These are phyloP conservation scores for Leishmania mexicana DNA, from an alignment of 208 protist genomes.

Conservation along the genomic window DNA sequence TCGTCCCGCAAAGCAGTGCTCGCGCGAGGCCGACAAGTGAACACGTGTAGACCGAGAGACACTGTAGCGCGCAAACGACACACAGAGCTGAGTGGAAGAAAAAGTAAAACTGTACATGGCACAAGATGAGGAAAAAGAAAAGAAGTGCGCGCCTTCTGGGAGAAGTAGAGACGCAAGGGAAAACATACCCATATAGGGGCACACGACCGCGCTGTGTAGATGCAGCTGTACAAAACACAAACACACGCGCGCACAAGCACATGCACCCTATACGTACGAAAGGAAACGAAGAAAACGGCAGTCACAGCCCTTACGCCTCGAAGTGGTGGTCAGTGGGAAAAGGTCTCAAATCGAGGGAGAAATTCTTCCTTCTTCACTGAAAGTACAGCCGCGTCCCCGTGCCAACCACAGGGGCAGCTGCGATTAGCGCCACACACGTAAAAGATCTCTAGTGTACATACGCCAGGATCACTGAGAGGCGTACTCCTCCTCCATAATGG, in stretches of 20 bases:
- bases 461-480: constrained; percentile 5
- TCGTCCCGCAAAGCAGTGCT: background rate
- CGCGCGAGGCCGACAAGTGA: background rate
- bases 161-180: background rate
- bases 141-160: background rate
- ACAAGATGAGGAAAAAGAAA: background rate
- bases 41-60: background rate
- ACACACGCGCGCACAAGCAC: background rate
- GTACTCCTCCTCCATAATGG: constrained; percentile 30
- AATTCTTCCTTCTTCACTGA: background rate
- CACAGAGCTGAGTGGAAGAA: background rate
- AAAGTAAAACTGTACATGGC: constrained; percentile 8
- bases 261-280: background rate
- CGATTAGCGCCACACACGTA: background rate
- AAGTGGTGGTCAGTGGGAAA: background rate
- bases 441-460: background rate
- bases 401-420: background rate
- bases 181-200: background rate
- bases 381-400: background rate
- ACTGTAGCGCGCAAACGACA: background rate
- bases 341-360: background rate
- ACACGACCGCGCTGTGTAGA: background rate
- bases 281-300: background rate
- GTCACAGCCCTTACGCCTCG: background rate
- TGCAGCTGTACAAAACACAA: background rate